A percentile compares a stretch with the other conserved stretches of the same genome.
phyloP scores from a whole-genome alignment of 305 asterid genomes.

The Petunia hybrid region DNA sequence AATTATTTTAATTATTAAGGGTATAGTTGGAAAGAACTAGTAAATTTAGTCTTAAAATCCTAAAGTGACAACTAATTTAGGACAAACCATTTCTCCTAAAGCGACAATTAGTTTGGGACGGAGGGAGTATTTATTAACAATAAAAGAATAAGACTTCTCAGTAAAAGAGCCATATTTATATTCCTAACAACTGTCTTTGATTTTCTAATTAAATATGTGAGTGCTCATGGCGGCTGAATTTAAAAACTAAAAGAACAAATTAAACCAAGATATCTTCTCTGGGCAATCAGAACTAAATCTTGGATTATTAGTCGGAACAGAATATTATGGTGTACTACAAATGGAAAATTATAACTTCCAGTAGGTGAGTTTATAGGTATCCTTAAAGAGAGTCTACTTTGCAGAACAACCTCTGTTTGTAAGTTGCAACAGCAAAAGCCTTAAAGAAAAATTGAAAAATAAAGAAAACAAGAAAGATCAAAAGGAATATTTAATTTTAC shows the following conservation, averaged over 20 bases:
- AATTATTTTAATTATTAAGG: too few species aligned
- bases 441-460: constrained; percentile 1
- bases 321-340: constrained; percentile 14
- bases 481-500: not conserved
- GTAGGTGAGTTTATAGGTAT: not conserved
- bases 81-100: too few species aligned
- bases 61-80: too few species aligned
- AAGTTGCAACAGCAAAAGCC: not conserved
- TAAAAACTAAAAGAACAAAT: not conserved
- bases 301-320: constrained; percentile 17
- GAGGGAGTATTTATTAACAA: not conserved
- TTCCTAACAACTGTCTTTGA: not conserved
- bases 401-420: not conserved
- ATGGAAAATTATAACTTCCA: not conserved
- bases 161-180: not conserved
- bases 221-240: constrained; percentile 26
- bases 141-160: not conserved
- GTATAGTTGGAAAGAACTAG: too few species aligned
- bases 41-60: too few species aligned
- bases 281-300: constrained; percentile 3
- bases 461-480: not conserved
- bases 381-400: constrained; percentile 16
- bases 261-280: not conserved
- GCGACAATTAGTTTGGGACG: too few species aligned
- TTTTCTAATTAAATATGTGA: not conserved